phyloP scores from a whole-genome alignment of 1,284 basidiomycete species.

The Ganoderma meredithae region DNA sequence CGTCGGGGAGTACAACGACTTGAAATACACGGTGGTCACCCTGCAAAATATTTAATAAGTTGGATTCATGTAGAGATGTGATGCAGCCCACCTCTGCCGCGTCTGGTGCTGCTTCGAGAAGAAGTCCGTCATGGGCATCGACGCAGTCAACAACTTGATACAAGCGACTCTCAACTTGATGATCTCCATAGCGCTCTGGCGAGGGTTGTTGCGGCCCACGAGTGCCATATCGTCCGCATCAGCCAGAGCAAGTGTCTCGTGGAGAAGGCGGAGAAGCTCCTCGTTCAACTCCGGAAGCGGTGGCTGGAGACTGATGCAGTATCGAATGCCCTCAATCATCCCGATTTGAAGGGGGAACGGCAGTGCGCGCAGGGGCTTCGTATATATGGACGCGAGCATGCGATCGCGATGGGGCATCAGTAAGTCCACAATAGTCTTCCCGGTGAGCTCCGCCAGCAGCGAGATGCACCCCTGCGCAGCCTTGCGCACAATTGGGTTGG shows the following conservation, averaged over 20 bases:
- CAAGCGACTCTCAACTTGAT: slow-evolving; percentile 95
- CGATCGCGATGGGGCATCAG: slow-evolving; percentile 89
- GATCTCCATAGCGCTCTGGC: slow-evolving; percentile 86
- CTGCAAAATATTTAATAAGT: slow-evolving; percentile 48
- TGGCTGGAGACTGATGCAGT: slow-evolving; percentile 85
- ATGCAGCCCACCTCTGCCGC: slow-evolving; percentile 74
- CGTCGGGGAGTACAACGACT: slow-evolving; percentile 95
- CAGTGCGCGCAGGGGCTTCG: slow-evolving; percentile 95
- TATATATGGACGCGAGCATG: slow-evolving; percentile 90
- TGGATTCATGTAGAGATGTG: too few species aligned
- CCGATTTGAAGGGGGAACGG: slow-evolving; percentile 98
- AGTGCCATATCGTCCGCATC: slow-evolving; percentile 94
- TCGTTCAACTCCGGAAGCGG: slow-evolving; percentile 92
- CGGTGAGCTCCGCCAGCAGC: slow-evolving; percentile 80
- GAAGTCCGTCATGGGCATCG: slow-evolving; percentile 95
- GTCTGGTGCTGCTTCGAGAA: slow-evolving; percentile 84
- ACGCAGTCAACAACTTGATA: slow-evolving; percentile 91
- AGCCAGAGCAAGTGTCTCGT: slow-evolving; percentile 94
- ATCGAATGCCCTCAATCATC: slow-evolving; percentile 97
- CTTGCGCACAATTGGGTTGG: slow-evolving; percentile 87
- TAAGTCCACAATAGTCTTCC: slow-evolving; percentile 79
- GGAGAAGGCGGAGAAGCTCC: slow-evolving; percentile 90
- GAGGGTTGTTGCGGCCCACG: slow-evolving; percentile 76
- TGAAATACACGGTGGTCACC: slow-evolving; percentile 97
- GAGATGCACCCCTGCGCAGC: slow-evolving; percentile 88